Conservation (phyloP, 2,329 filamentous ascomycete genomes). For the Monilinia aucupariae region DNA sequence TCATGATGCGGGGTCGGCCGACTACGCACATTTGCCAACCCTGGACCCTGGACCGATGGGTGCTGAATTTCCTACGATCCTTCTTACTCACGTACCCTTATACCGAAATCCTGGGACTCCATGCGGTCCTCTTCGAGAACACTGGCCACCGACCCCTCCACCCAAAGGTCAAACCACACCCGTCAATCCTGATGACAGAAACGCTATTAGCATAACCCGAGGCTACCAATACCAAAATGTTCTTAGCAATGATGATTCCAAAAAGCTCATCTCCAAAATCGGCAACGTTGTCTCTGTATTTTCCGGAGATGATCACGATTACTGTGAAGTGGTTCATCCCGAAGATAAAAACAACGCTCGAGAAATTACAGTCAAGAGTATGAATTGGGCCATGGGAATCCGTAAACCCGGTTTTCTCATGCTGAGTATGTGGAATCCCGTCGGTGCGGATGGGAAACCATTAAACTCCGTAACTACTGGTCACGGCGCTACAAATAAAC, state of each 20-base stretch:
- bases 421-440: conserved; percentile 86
- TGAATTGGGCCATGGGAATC: conserved; percentile 96
- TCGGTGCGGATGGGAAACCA: conserved; percentile 55
- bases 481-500: conserved; percentile 33
- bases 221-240: conserved; percentile 99
- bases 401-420: conserved; percentile 80
- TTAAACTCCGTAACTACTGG: conserved; percentile 34
- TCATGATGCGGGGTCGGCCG: conserved; percentile 43
- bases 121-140: conserved; percentile 82
- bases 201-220: conserved; percentile 68
- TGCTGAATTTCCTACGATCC: conserved; percentile 72
- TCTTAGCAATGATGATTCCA: conserved; percentile 69
- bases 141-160: conserved; percentile 65
- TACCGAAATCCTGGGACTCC: conserved; percentile 77
- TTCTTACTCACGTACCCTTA: conserved; percentile 86
- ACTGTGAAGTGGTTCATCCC: conserved; percentile 83
- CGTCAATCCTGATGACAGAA: conserved; percentile 59
- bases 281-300: conserved; percentile 83
- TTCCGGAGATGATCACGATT: conserved; percentile 96
- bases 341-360: conserved; percentile 49
- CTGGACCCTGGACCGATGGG: conserved; percentile 42
- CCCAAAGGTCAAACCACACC: conserved; percentile 52
- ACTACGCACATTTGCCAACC: conserved; percentile 38
- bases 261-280: conserved; percentile 67
- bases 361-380: conserved; percentile 93